Evolutionary conservation across 148 eudicot species (phyloP).

Genomic region (Persicaria tinctoria): DNA sequence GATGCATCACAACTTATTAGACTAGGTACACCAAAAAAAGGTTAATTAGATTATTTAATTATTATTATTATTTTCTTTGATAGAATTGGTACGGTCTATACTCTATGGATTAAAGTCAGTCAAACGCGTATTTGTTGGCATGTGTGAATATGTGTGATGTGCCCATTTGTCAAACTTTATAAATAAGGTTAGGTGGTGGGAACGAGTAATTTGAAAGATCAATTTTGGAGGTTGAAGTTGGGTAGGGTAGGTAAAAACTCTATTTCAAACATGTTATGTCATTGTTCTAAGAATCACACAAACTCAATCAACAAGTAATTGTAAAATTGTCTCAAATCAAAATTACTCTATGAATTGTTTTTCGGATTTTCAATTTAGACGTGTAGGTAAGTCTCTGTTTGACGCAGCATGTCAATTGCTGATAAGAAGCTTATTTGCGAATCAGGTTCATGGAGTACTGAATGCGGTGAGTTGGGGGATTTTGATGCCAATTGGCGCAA

Average conservation of each 20-base stretch:
- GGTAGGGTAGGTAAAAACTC: not conserved
- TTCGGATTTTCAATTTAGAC: too few species aligned
- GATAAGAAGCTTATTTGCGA: not conserved
- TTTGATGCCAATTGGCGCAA: slow-evolving; percentile 46
- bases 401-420: not conserved
- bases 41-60: too few species aligned
- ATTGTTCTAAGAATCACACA: not conserved
- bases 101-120: too few species aligned
- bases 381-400: not conserved
- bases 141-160: not conserved
- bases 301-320: not conserved
- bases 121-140: not conserved
- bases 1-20: too few species aligned
- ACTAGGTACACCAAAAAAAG: too few species aligned
- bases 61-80: too few species aligned
- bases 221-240: not conserved
- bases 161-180: not conserved
- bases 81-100: too few species aligned
- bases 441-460: slow-evolving; percentile 39
- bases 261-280: not conserved
- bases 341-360: too few species aligned
- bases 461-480: slow-evolving; percentile 51
- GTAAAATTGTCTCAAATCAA: too few species aligned
- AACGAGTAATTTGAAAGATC: not conserved
- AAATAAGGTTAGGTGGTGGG: slow-evolving; percentile 1